phyloP scores from a whole-genome alignment of 2,329 filamentous ascomycete genomes.

The Blumeriella jaapii region DNA sequence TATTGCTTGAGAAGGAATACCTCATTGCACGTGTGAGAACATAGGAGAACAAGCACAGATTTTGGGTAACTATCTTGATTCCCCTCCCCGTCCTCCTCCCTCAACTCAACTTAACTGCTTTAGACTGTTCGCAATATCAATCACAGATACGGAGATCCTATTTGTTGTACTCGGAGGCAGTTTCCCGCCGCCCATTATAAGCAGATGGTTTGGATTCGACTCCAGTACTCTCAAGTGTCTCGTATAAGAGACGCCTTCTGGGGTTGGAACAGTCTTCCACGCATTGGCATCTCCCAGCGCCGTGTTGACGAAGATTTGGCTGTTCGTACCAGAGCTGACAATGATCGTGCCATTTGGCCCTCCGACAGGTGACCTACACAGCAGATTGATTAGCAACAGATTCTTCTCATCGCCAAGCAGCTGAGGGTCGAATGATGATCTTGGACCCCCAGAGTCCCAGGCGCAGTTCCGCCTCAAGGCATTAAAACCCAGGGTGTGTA shows the following conservation, averaged over 20 bases:
- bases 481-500: no score
- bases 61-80: not conserved
- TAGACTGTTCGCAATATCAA: constrained; percentile 20
- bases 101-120: constrained; percentile 1
- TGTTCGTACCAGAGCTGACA: constrained; percentile 19
- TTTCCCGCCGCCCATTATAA: constrained; percentile 24
- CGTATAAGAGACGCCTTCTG: constrained; percentile 21
- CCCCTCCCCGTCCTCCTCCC: not conserved
- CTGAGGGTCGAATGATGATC: no score
- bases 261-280: constrained; percentile 23
- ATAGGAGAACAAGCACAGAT: no score
- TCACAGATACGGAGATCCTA: constrained; percentile 24
- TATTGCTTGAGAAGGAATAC: no score
- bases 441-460: no score
- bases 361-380: constrained; percentile 21
- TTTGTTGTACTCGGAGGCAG: constrained; percentile 24
- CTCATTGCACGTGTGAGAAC: no score
- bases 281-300: constrained; percentile 19
- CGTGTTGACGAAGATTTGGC: constrained; percentile 23
- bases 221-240: constrained; percentile 23
- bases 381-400: no score
- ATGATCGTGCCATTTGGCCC: constrained; percentile 24
- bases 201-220: constrained; percentile 21
- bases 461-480: no score
- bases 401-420: no score